Percentiles rank a stretch among this genome's conserved stretches.
Conservation (phyloP, 768 basidiomycete species). For the Mycena maculata region DNA sequence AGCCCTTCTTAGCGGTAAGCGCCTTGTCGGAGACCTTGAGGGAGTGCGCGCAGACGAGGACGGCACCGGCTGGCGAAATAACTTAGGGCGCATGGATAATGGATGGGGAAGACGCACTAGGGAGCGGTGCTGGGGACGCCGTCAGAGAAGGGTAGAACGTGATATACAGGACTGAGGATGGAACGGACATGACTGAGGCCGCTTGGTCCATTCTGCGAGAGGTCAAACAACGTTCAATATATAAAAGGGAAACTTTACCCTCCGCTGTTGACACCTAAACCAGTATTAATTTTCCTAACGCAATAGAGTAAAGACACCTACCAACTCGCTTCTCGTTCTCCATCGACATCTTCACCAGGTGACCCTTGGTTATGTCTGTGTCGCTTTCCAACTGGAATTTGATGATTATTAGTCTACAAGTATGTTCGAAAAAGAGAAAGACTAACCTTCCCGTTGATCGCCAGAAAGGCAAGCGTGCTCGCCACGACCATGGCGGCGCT, state of each 20-base stretch:
- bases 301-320: not conserved
- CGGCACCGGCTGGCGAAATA: slow-evolving; percentile 49
- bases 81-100: not conserved
- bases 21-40: slow-evolving; percentile 86
- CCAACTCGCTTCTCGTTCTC: slow-evolving; percentile 86
- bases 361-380: slow-evolving; percentile 61
- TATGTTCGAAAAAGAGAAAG: slow-evolving; percentile 22
- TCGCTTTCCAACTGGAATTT: slow-evolving; percentile 39
- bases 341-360: slow-evolving; percentile 83
- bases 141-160: slow-evolving; percentile 82
- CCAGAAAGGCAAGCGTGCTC: slow-evolving; percentile 83
- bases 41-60: slow-evolving; percentile 86
- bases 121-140: slow-evolving; percentile 75
- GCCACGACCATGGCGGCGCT: slow-evolving; percentile 94
- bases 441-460: slow-evolving; percentile 76
- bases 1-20: slow-evolving; percentile 77
- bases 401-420: slow-evolving; percentile 7
- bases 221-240: slow-evolving; percentile 4
- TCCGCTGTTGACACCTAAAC: slow-evolving; percentile 74
- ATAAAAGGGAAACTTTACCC: slow-evolving; percentile 59
- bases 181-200: slow-evolving; percentile 82
- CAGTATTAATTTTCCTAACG: not conserved
- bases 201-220: slow-evolving; percentile 86
- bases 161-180: slow-evolving; percentile 80
- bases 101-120: slow-evolving; percentile 31